A percentile compares a stretch with the other conserved stretches of the same genome.
phyloP scores from a whole-genome alignment of 78 protist species.

The Isochrysis galbana region DNA sequence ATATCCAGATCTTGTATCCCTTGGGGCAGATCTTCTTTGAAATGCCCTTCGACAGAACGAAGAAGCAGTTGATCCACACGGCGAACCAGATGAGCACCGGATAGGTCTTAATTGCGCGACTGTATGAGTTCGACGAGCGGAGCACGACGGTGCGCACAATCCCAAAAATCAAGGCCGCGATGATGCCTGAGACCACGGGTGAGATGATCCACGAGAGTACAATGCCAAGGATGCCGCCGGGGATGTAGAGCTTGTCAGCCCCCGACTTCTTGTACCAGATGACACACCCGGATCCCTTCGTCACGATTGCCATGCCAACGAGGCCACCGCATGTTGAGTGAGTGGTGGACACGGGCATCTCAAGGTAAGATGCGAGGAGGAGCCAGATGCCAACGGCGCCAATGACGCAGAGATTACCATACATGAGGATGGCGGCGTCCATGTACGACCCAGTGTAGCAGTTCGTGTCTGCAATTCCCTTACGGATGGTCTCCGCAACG shows the following conservation, averaged over 20 bases:
- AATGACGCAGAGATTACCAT: no score
- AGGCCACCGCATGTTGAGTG: background rate
- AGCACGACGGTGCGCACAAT: background rate
- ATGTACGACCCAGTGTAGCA: background rate
- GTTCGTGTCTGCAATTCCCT: background rate
- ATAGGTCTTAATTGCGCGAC: background rate
- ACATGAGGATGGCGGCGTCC: background rate
- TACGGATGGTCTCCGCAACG: background rate
- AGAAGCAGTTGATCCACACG: background rate
- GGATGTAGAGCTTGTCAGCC: background rate
- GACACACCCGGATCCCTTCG: background rate
- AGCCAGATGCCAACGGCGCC: background rate
- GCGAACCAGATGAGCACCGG: conserved; percentile 31
- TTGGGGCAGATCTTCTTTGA: no score
- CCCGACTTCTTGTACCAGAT: background rate
- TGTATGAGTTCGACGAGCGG: background rate
- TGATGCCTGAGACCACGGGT: conserved; percentile 44
- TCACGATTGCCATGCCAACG: background rate
- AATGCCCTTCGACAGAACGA: background rate
- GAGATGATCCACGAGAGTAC: conserved; percentile 49
- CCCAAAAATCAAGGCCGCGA: background rate
- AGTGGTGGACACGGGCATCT: conserved; percentile 33
- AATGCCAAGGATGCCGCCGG: background rate
- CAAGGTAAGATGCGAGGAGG: background rate
- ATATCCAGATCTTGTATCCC: background rate